Percentiles rank a stretch among this genome's conserved stretches.
These are phyloP conservation scores for Arthrobotrys iridis DNA, from an alignment of 2,329 filamentous ascomycete genomes.

Conservation along the genomic window DNA sequence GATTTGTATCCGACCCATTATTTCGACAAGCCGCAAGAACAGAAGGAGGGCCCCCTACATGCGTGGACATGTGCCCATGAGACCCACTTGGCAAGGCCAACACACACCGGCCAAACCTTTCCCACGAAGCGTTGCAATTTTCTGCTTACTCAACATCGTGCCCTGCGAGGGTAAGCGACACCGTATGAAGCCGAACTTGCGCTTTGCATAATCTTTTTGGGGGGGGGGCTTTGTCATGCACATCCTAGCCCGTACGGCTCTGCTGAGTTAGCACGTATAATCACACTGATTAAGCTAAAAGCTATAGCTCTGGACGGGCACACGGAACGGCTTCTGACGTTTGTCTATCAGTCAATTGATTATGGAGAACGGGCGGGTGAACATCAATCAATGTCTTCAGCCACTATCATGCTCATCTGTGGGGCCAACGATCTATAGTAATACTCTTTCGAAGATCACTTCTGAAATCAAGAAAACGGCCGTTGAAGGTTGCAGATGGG, in stretches of 20 bases:
- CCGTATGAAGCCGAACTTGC: neutral
- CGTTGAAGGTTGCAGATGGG: conserved; percentile 5
- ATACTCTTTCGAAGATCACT: conserved; percentile 3
- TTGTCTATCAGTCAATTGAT: neutral
- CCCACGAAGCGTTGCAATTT: conserved; percentile 25
- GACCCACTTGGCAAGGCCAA: neutral
- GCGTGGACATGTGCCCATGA: neutral
- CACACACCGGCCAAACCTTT: conserved; percentile 21
- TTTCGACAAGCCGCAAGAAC: too few relatives aligned
- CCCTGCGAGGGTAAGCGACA: neutral
- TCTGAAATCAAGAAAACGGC: conserved; percentile 6
- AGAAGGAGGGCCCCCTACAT: neutral
- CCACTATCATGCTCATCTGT: too few relatives aligned
- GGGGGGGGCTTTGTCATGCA: conserved; percentile 36
- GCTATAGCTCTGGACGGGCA: conserved; percentile 10
- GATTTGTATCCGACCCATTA: too few relatives aligned
- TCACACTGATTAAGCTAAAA: conserved; percentile 16
- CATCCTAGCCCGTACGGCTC: neutral
- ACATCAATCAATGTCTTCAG: neutral
- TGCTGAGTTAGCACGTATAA: conserved; percentile 46
- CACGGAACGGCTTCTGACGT: neutral
- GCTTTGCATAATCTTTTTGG: neutral
- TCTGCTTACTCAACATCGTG: conserved; percentile 43
- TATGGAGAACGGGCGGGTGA: neutral
- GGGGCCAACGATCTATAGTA: neutral